A percentile compares a stretch with the other conserved stretches of the same genome.
phyloP scores from a whole-genome alignment of 306 rosid genomes.

The Ammopiptanthus mongolicus region DNA sequence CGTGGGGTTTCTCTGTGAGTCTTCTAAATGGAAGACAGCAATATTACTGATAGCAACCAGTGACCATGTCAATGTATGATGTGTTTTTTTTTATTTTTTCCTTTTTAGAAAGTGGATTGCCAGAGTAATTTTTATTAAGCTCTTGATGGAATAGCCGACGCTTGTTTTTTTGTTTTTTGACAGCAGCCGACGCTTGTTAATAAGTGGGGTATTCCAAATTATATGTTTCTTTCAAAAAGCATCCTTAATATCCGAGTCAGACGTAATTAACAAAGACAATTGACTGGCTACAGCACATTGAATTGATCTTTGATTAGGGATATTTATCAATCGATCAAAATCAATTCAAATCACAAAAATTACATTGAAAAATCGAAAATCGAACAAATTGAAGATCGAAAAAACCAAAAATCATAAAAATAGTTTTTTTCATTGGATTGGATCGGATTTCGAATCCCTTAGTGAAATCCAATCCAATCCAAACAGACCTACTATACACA shows the following conservation, averaged over 20 bases:
- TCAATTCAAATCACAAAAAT: too few relatives aligned
- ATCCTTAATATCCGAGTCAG: conserved; percentile 5
- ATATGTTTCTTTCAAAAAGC: not conserved
- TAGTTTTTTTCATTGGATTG: too few relatives aligned
- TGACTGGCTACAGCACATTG: not conserved
- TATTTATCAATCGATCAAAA: too few relatives aligned
- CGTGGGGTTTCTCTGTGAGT: not conserved
- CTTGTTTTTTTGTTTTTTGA: too few relatives aligned
- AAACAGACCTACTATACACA: too few relatives aligned
- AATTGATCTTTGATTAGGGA: conserved; percentile 4
- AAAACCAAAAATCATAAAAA: too few relatives aligned
- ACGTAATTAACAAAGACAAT: not conserved
- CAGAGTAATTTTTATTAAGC: not conserved
- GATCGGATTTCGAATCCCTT: too few relatives aligned
- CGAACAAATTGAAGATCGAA: too few relatives aligned
- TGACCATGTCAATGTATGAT: not conserved
- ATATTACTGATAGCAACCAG: not conserved
- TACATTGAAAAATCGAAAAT: too few relatives aligned
- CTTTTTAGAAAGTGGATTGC: not conserved
- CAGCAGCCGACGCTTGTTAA: not conserved
- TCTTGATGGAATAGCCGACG: not conserved
- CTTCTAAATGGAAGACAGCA: conserved; percentile 11
- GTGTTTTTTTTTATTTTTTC: not conserved
- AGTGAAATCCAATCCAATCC: too few relatives aligned
- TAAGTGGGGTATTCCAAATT: conserved; percentile 5